Conservation (phyloP, 2,329 filamentous ascomycete species). For the Hortaea sp. region DNA sequence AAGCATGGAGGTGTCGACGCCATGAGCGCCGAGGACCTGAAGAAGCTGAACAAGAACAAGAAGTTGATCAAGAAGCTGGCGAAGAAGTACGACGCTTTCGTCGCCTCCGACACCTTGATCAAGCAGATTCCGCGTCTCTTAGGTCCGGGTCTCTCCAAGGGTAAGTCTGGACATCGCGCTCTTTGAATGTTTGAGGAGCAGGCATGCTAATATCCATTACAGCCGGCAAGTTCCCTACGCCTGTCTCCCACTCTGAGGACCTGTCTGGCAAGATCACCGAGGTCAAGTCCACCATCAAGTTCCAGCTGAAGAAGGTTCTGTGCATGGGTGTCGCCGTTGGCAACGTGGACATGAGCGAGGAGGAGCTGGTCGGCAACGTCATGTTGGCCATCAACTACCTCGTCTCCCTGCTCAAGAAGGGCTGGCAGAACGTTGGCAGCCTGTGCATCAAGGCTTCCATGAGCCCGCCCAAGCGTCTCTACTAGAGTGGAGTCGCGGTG, state of each 20-base stretch:
- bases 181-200: not conserved
- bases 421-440: constrained; percentile 99
- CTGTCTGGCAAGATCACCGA: constrained; percentile 92
- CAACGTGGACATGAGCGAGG: constrained; percentile 94
- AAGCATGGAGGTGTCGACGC: constrained; percentile 98
- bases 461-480: constrained; percentile 95
- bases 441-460: constrained; percentile 99
- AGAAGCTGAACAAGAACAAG: constrained; percentile 99
- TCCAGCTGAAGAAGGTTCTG: constrained; percentile 99
- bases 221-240: constrained; percentile 99
- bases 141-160: constrained; percentile 96
- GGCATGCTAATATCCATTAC: constrained; percentile 12
- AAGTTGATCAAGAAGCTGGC: constrained; percentile 99
- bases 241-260: constrained; percentile 94
- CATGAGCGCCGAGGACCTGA: constrained; percentile 97
- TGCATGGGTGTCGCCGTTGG: constrained; percentile 99
- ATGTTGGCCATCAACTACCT: constrained; percentile 99
- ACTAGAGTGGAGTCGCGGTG: constrained; percentile 50
- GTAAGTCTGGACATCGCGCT: constrained; percentile 38
- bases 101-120: constrained; percentile 94
- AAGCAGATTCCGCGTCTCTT: constrained; percentile 99
- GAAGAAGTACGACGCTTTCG: constrained; percentile 99
- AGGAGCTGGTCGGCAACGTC: constrained; percentile 95
- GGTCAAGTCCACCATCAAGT: constrained; percentile 99
- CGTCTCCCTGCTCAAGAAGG: constrained; percentile 98